phyloP scores from a whole-genome alignment of 164 flowering plant genomes.

The Paratinospora sagittata region DNA sequence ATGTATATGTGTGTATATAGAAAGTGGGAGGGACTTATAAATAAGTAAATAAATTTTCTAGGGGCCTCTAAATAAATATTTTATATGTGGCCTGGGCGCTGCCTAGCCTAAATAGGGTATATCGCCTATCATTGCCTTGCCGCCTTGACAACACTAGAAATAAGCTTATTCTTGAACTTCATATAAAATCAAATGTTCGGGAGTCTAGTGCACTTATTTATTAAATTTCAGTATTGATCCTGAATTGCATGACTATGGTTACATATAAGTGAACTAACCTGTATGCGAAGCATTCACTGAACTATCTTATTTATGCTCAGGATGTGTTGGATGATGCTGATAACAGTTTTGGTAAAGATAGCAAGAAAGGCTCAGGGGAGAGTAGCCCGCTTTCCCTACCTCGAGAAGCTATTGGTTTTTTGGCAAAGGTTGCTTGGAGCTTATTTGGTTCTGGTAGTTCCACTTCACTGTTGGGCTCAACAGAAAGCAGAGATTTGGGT shows the following conservation, averaged over 20 bases:
- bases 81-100: too few species aligned
- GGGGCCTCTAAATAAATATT: too few species aligned
- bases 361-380: constrained; percentile 22
- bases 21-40: too few species aligned
- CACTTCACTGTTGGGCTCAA: constrained; percentile 27
- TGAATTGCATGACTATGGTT: background rate
- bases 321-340: constrained; percentile 16
- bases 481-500: constrained; percentile 14
- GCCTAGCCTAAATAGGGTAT: too few species aligned
- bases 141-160: too few species aligned
- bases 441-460: constrained; percentile 45
- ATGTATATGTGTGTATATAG: too few species aligned
- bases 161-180: background rate
- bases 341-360: constrained; percentile 21
- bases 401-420: constrained; percentile 54
- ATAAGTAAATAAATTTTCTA: too few species aligned
- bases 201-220: background rate
- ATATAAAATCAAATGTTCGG: background rate
- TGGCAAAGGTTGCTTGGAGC: constrained; percentile 46
- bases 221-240: background rate
- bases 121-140: too few species aligned
- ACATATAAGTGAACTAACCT: background rate
- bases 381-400: constrained; percentile 39
- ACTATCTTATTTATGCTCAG: constrained; percentile 11
- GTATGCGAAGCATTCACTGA: background rate